Percentiles rank a stretch among this genome's conserved stretches.
Conservation (phyloP, 108 stramenopile genomes). For the Skeletonema potamos region DNA sequence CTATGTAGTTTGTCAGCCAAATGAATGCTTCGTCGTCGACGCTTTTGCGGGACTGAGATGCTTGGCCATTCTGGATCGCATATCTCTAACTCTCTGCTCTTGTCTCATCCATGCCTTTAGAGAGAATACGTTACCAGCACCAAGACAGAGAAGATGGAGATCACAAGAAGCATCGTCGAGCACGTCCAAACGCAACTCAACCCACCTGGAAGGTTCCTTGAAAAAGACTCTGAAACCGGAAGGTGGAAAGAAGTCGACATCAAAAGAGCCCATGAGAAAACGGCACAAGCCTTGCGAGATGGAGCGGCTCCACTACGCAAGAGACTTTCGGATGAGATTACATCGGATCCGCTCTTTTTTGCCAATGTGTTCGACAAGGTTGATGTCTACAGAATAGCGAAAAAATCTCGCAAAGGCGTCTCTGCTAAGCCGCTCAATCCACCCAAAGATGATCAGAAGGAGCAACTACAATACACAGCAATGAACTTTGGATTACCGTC, state of each 20-base stretch:
- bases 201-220: conserved; percentile 77
- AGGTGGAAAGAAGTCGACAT: conserved; percentile 70
- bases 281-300: conserved; percentile 78
- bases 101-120: conserved; percentile 12
- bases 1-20: background rate
- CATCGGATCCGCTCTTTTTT: conserved; percentile 61
- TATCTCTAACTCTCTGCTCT: no score
- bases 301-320: conserved; percentile 68
- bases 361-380: conserved; percentile 56
- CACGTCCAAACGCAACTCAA: conserved; percentile 51
- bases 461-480: background rate
- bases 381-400: background rate
- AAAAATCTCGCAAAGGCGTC: background rate
- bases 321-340: conserved; percentile 60
- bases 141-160: conserved; percentile 73
- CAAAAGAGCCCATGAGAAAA: conserved; percentile 75
- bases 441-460: background rate
- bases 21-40: no score
- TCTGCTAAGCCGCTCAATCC: background rate
- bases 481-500: background rate
- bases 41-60: background rate
- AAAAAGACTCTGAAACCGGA: conserved; percentile 56
- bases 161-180: conserved; percentile 69
- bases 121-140: conserved; percentile 69
- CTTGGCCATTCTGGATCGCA: background rate